Evolutionary conservation across 306 rosid species (phyloP).

Genomic region (Carpinus viminea): DNA sequence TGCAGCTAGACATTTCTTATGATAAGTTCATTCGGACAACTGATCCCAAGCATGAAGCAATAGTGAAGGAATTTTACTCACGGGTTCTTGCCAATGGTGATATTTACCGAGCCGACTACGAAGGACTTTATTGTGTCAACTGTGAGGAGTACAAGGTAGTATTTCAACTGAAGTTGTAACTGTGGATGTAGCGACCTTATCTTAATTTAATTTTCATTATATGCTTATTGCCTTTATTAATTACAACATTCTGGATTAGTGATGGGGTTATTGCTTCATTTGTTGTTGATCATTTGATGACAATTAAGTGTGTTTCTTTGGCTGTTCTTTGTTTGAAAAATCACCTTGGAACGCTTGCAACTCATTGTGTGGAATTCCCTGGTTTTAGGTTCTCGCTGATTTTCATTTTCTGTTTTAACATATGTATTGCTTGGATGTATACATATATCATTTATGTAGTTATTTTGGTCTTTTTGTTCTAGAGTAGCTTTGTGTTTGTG

Average conservation of each 20-base stretch:
- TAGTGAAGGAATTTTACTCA: conserved; percentile 89
- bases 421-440: neutral
- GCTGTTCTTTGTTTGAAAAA: neutral
- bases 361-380: neutral
- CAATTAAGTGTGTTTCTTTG: neutral
- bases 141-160: conserved; percentile 95
- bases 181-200: conserved; percentile 4
- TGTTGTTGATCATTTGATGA: neutral
- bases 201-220: neutral
- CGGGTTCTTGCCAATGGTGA: conserved; percentile 89
- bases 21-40: conserved; percentile 95
- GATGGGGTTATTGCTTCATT: conserved; percentile 3
- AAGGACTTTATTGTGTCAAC: conserved; percentile 91
- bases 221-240: neutral
- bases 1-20: conserved; percentile 81
- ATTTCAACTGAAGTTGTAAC: conserved; percentile 20
- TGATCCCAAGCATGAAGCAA: conserved; percentile 79
- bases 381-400: neutral
- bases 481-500: conserved; percentile 16
- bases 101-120: conserved; percentile 91
- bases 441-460: neutral
- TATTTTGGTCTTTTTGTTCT: neutral
- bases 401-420: neutral
- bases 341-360: neutral
- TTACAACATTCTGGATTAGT: conserved; percentile 12